These are phyloP conservation scores for Saccharata proteae DNA, from an alignment of 2,329 filamentous ascomycete genomes.

Conservation along the genomic window DNA sequence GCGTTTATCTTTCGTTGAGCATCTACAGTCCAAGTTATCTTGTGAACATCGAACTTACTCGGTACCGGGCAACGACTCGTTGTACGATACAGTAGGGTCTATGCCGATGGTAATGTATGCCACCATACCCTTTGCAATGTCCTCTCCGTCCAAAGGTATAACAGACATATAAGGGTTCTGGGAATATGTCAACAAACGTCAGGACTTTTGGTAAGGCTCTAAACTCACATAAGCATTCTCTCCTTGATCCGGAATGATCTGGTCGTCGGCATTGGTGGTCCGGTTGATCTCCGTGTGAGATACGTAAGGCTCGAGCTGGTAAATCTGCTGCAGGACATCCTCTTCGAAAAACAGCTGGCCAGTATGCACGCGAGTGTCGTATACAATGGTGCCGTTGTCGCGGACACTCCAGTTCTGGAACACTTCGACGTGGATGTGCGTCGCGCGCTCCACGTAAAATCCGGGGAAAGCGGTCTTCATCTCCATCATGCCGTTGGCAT, in stretches of 20 bases:
- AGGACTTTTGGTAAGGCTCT: slow-evolving; percentile 12
- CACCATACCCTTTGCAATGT: slow-evolving; percentile 24
- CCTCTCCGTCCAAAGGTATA: slow-evolving; percentile 21
- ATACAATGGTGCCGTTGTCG: slow-evolving; percentile 20
- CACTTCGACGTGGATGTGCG: slow-evolving; percentile 15
- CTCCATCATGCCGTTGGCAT: slow-evolving; percentile 16
- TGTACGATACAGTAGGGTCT: slow-evolving; percentile 14
- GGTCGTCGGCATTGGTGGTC: slow-evolving; percentile 20
- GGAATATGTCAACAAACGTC: background rate
- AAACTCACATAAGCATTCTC: slow-evolving; percentile 19
- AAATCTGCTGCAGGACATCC: slow-evolving; percentile 17
- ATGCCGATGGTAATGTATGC: slow-evolving; percentile 27
- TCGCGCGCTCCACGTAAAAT: slow-evolving; percentile 14
- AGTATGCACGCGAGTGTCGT: slow-evolving; percentile 17
- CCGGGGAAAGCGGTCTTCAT: slow-evolving; percentile 16
- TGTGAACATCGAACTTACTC: too few relatives aligned
- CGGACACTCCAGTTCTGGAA: slow-evolving; percentile 14
- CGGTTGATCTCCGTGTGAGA: slow-evolving; percentile 24
- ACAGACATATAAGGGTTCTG: slow-evolving; percentile 14
- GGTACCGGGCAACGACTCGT: too few relatives aligned
- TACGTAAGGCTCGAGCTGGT: slow-evolving; percentile 23
- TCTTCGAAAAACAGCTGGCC: slow-evolving; percentile 24
- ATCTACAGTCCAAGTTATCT: too few relatives aligned
- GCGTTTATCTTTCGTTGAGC: too few relatives aligned
- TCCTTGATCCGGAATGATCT: slow-evolving; percentile 10